Conservation (phyloP, 176 grass and related monocot genomes). For the Saccharum spontaneum region DNA sequence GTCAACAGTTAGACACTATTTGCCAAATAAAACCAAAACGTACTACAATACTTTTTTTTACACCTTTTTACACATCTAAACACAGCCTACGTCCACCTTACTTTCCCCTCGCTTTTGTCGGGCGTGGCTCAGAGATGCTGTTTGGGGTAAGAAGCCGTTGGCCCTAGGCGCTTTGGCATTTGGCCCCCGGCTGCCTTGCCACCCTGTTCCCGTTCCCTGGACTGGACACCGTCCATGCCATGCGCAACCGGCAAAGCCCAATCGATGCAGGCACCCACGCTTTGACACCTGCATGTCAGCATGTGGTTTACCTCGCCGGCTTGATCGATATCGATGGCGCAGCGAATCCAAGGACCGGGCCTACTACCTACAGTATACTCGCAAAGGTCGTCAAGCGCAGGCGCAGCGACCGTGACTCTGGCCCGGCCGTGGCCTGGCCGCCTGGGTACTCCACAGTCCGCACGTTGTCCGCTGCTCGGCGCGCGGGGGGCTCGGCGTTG, state of each 20-base stretch:
- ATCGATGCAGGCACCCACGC: background rate
- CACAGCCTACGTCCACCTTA: conserved; percentile 33
- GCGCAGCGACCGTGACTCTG: background rate
- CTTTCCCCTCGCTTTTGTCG: conserved; percentile 77
- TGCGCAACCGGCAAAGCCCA: background rate
- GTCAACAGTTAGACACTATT: too few species aligned
- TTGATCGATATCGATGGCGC: background rate
- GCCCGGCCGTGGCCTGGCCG: too few species aligned
- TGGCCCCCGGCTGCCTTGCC: background rate
- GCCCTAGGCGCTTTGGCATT: background rate
- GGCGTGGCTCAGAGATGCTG: conserved; percentile 37
- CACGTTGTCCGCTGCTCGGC: background rate
- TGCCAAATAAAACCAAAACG: too few species aligned
- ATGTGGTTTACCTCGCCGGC: background rate
- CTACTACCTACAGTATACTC: background rate
- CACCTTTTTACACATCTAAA: too few species aligned
- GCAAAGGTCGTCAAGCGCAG: too few species aligned
- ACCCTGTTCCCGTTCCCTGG: background rate
- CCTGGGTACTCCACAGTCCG: background rate
- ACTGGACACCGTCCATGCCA: conserved; percentile 29
- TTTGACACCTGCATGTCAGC: background rate
- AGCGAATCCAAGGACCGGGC: background rate
- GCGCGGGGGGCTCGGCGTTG: background rate
- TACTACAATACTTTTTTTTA: too few species aligned
- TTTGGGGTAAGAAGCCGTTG: background rate